phyloP scores from a whole-genome alignment of 2,329 filamentous ascomycete species.

The Pyrenochaeta sp. region DNA sequence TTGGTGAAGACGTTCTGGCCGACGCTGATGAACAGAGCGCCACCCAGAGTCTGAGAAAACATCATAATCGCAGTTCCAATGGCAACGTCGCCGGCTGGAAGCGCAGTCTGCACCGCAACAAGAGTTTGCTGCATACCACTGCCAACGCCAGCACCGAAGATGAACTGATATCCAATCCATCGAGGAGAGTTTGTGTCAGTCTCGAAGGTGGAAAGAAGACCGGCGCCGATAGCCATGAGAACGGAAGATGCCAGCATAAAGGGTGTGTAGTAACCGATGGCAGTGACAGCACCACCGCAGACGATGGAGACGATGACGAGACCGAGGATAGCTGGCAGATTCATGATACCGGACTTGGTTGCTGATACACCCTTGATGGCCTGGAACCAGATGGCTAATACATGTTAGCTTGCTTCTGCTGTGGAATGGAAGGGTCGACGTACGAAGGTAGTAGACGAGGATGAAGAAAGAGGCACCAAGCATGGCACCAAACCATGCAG shows the following conservation, averaged over 20 bases:
- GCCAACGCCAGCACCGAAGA: conserved; percentile 54
- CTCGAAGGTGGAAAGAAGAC: conserved; percentile 54
- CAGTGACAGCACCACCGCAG: conserved; percentile 49
- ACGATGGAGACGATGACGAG: conserved; percentile 54
- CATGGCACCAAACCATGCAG: conserved; percentile 50
- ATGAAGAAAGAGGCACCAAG: conserved; percentile 56
- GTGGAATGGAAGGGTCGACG: conserved; percentile 2
- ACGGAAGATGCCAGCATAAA: conserved; percentile 54
- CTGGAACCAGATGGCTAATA: conserved; percentile 56
- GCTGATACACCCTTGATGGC: conserved; percentile 57
- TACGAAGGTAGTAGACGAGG: conserved; percentile 53
- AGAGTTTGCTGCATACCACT: conserved; percentile 58
- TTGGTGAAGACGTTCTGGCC: conserved; percentile 61
- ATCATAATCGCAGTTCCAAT: conserved; percentile 58
- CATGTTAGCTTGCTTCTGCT: conserved; percentile 14
- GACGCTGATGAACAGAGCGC: conserved; percentile 58
- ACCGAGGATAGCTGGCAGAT: conserved; percentile 56
- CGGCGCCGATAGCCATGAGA: conserved; percentile 56
- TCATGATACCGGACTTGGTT: conserved; percentile 57
- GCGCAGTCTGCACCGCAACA: conserved; percentile 55
- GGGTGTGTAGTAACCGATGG: conserved; percentile 58
- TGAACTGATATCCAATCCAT: conserved; percentile 52
- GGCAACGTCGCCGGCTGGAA: conserved; percentile 53
- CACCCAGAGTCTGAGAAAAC: conserved; percentile 57
- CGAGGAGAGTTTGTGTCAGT: conserved; percentile 45